A percentile compares a stretch with the other conserved stretches of the same genome.
These are phyloP conservation scores for Ogataea salicorniae DNA, from an alignment of 805 yeast species.

Conservation along the genomic window DNA sequence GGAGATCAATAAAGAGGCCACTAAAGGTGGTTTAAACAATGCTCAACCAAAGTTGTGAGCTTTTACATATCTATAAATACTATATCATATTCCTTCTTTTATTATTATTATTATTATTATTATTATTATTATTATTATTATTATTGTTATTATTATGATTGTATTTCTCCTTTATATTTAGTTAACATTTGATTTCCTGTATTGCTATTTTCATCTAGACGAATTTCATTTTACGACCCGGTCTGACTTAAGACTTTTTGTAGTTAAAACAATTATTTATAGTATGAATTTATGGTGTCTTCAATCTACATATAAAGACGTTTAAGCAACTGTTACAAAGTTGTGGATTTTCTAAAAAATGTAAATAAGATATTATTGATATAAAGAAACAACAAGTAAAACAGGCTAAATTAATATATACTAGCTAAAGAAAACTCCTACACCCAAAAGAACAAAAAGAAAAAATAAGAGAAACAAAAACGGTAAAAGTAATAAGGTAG, in stretches of 20 bases:
- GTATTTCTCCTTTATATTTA: too few species aligned
- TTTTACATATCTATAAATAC: neutral
- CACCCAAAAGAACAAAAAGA: slow-evolving; percentile 1
- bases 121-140: neutral
- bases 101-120: neutral
- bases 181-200: too few species aligned
- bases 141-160: too few species aligned
- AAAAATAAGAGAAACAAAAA: neutral
- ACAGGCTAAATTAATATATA: neutral
- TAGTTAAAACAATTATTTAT: too few species aligned
- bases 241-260: too few species aligned
- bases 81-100: neutral
- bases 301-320: too few species aligned
- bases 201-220: too few species aligned
- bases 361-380: neutral
- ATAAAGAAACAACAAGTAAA: neutral
- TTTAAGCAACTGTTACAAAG: too few species aligned
- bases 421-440: slow-evolving; percentile 2
- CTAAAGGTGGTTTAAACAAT: slow-evolving; percentile 45
- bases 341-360: too few species aligned
- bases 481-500: neutral
- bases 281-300: too few species aligned
- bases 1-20: slow-evolving; percentile 52
- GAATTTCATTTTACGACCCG: too few species aligned
- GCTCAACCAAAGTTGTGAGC: slow-evolving; percentile 43